phyloP scores from a whole-genome alignment of 2,329 filamentous ascomycete genomes.

The Nakataea oryzae region DNA sequence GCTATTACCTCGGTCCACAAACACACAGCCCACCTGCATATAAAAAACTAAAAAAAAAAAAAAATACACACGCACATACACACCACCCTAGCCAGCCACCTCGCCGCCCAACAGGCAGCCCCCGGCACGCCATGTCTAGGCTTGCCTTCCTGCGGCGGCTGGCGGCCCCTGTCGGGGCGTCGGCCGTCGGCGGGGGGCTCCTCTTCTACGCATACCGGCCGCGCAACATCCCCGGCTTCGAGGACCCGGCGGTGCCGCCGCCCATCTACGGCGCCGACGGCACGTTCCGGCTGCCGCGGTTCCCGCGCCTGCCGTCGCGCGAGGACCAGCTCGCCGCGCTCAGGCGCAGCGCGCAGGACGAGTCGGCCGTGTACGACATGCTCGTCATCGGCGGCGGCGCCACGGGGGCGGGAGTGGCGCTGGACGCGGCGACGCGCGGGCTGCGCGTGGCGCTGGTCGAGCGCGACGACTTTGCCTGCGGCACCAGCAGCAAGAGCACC shows the following conservation, averaged over 20 bases:
- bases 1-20: too few species aligned
- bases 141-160: conserved; percentile 27
- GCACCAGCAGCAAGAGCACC: conserved; percentile 79
- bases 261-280: conserved; percentile 60
- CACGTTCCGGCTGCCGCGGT: conserved; percentile 54
- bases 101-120: background rate
- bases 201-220: conserved; percentile 52
- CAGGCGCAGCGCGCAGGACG: conserved; percentile 26
- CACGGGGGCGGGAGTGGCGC: conserved; percentile 69
- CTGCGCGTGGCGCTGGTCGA: conserved; percentile 74
- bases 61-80: background rate
- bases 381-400: conserved; percentile 72
- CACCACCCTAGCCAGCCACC: too few species aligned
- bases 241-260: conserved; percentile 58
- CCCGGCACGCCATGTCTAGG: background rate
- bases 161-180: conserved; percentile 29
- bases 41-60: background rate
- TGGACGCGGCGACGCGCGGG: conserved; percentile 70
- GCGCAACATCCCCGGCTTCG: conserved; percentile 60
- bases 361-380: conserved; percentile 52
- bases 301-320: conserved; percentile 52
- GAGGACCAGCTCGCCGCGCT: conserved; percentile 55
- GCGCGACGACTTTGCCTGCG: conserved; percentile 71
- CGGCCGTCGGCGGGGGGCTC: conserved; percentile 30
- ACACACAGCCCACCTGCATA: too few species aligned